Evolutionary conservation across 2,329 filamentous ascomycete species (phyloP).

Genomic region (Diaporthe nobilis): DNA sequence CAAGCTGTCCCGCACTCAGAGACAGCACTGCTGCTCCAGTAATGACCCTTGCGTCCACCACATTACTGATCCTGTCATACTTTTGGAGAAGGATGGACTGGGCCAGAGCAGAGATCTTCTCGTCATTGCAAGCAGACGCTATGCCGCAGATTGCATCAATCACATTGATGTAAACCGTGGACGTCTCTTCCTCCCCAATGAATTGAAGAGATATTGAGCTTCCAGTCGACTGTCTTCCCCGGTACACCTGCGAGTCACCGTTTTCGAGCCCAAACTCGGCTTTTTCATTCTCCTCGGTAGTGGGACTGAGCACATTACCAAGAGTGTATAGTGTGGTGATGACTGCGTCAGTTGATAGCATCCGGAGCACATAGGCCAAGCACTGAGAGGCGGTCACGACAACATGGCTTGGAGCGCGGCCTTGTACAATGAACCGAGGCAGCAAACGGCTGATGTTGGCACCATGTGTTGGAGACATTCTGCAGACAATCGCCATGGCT

Average conservation of each 20-base stretch:
- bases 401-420: slow-evolving; percentile 76
- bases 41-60: slow-evolving; percentile 88
- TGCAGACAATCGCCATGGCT: slow-evolving; percentile 85
- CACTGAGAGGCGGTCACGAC: slow-evolving; percentile 86
- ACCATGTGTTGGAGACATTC: slow-evolving; percentile 79
- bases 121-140: slow-evolving; percentile 83
- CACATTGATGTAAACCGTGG: slow-evolving; percentile 85
- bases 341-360: slow-evolving; percentile 90
- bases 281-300: slow-evolving; percentile 60
- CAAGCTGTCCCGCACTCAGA: slow-evolving; percentile 81
- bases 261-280: slow-evolving; percentile 55
- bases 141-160: slow-evolving; percentile 96
- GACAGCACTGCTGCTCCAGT: slow-evolving; percentile 84
- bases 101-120: slow-evolving; percentile 92
- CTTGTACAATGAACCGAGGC: slow-evolving; percentile 90
- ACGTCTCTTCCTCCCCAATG: slow-evolving; percentile 83
- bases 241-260: slow-evolving; percentile 61
- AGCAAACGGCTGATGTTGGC: slow-evolving; percentile 83
- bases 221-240: slow-evolving; percentile 72
- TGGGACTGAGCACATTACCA: slow-evolving; percentile 92
- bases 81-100: slow-evolving; percentile 98
- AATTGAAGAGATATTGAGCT: slow-evolving; percentile 85
- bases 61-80: slow-evolving; percentile 83
- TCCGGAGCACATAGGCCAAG: slow-evolving; percentile 83
- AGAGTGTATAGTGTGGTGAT: slow-evolving; percentile 97